Conservation (phyloP, 2,329 filamentous ascomycete species). For the Boeremia lycopersici region DNA sequence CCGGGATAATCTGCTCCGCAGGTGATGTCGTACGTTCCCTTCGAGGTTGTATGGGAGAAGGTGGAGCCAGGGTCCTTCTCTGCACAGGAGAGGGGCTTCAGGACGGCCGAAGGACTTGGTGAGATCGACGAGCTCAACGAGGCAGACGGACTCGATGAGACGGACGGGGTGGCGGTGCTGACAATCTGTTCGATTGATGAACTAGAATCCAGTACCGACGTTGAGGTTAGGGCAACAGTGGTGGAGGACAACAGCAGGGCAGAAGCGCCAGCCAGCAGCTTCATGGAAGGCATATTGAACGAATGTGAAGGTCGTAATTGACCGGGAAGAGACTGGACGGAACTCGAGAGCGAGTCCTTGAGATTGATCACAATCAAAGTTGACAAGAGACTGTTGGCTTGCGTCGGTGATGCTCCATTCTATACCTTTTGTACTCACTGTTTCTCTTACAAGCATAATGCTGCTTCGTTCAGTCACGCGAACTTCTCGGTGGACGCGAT, state of each 20-base stretch:
- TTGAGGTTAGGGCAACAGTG: not conserved
- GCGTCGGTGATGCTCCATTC: not conserved
- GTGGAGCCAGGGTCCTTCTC: not conserved
- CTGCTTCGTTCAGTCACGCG: not conserved
- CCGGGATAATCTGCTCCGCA: slow-evolving; percentile 2
- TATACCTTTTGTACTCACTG: not conserved
- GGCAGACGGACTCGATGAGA: not conserved
- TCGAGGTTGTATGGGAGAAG: not conserved
- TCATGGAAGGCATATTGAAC: not conserved
- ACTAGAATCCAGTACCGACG: too few species aligned
- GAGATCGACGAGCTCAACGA: not conserved
- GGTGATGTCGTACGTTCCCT: not conserved
- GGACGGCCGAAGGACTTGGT: not conserved
- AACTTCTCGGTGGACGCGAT: not conserved
- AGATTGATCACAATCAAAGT: not conserved
- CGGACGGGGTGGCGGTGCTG: not conserved
- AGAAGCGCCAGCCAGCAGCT: not conserved
- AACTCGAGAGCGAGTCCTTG: not conserved
- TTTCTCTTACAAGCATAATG: too few species aligned
- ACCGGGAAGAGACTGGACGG: not conserved
- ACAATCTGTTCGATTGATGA: not conserved
- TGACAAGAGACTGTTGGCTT: not conserved
- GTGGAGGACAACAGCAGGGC: not conserved
- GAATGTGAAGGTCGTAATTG: not conserved
- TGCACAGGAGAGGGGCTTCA: not conserved